A percentile compares a stretch with the other conserved stretches of the same genome.
These are phyloP conservation scores for Endoconidiophora polonica DNA, from an alignment of 2,329 filamentous ascomycete genomes.

Conservation along the genomic window DNA sequence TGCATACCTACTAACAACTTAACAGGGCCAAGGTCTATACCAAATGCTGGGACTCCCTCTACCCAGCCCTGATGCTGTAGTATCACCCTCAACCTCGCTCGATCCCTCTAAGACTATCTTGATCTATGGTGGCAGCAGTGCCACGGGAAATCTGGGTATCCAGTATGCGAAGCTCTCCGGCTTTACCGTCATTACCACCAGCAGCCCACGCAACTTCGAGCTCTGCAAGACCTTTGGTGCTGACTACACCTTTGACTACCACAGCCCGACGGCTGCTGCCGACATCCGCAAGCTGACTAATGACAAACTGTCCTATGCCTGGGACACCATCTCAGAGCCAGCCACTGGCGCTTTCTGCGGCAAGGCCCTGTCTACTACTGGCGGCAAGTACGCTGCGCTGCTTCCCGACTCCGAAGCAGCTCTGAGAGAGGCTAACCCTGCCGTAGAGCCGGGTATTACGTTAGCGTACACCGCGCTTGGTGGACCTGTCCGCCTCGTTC, in stretches of 20 bases:
- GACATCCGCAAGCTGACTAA: conserved; percentile 17
- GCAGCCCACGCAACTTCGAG: conserved; percentile 24
- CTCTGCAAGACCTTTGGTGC: conserved; percentile 28
- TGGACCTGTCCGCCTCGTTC: conserved; percentile 19
- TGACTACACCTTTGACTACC: conserved; percentile 30
- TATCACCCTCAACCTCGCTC: conserved; percentile 19
- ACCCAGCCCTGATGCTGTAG: conserved; percentile 20
- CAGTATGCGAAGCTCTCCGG: conserved; percentile 24
- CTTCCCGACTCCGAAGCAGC: conserved; percentile 23
- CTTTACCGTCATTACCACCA: conserved; percentile 22
- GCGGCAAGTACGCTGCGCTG: conserved; percentile 25
- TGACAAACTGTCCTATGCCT: conserved; percentile 16
- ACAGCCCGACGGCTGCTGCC: conserved; percentile 14
- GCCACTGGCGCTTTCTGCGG: conserved; percentile 19
- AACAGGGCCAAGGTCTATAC: conserved; percentile 32
- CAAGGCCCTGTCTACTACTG: conserved; percentile 17
- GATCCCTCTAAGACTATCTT: conserved; percentile 19
- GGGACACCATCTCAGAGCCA: conserved; percentile 16
- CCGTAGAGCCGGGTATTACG: conserved; percentile 19
- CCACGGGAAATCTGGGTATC: conserved; percentile 33
- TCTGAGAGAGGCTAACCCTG: conserved; percentile 27
- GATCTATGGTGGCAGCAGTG: conserved; percentile 31
- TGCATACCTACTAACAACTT: conserved; percentile 17
- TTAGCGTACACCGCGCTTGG: conserved; percentile 27
- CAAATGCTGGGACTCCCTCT: conserved; percentile 28